These are phyloP conservation scores for Yarrowia sp. DNA, from an alignment of 805 yeast species.

Conservation along the genomic window DNA sequence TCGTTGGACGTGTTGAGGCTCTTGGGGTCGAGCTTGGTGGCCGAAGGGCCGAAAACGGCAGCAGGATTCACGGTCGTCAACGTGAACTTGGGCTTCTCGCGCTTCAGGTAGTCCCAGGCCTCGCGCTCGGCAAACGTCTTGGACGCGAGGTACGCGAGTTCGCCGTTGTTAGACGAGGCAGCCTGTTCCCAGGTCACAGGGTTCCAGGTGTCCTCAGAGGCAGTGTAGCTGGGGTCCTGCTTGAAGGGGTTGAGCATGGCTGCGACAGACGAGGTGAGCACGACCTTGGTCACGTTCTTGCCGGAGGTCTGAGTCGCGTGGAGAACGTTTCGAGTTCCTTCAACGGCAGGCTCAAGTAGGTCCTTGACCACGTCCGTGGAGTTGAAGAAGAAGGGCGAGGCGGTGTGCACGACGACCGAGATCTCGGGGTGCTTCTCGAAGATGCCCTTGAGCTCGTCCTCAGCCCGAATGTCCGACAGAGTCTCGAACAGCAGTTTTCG, in stretches of 20 bases:
- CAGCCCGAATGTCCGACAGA: constrained; percentile 37
- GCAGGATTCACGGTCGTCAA: constrained; percentile 38
- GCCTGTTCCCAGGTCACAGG: constrained; percentile 38
- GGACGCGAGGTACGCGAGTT: constrained; percentile 41
- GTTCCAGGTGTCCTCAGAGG: constrained; percentile 43
- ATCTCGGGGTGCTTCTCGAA: constrained; percentile 43
- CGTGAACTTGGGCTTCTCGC: constrained; percentile 35
- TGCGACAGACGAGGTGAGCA: constrained; percentile 51
- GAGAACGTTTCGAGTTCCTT: constrained; percentile 48
- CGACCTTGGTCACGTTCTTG: constrained; percentile 41
- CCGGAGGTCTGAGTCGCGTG: constrained; percentile 40
- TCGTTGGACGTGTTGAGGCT: constrained; percentile 40
- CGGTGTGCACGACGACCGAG: constrained; percentile 43
- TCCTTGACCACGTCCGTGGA: constrained; percentile 43
- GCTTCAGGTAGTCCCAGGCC: constrained; percentile 50
- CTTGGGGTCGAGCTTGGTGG: constrained; percentile 26
- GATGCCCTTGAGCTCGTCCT: constrained; percentile 48
- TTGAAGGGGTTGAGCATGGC: constrained; percentile 41
- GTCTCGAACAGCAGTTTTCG: constrained; percentile 34
- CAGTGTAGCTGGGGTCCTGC: constrained; percentile 29
- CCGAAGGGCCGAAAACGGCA: constrained; percentile 38
- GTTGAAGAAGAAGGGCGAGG: constrained; percentile 41
- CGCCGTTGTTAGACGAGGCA: background rate
- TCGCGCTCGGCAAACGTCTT: constrained; percentile 57
- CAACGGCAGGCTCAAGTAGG: constrained; percentile 48